phyloP scores from a whole-genome alignment of 495 filamentous ascomycete species.

The Xylaria bambusicola region DNA sequence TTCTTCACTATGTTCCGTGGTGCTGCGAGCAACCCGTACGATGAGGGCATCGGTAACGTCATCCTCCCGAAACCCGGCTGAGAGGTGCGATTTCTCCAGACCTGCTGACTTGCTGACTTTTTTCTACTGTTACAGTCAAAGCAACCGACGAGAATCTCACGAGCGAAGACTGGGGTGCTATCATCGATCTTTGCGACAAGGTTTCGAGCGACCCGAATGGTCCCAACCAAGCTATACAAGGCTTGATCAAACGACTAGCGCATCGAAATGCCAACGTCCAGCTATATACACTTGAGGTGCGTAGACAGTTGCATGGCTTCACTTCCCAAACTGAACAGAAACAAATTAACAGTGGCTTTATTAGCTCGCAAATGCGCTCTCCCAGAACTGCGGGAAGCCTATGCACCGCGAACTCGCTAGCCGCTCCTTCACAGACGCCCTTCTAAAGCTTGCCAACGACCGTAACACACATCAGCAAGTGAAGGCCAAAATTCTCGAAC shows the following conservation, averaged over 20 bases:
- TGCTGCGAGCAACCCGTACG: constrained; percentile 51
- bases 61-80: not conserved
- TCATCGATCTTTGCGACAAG: constrained; percentile 97
- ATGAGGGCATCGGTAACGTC: constrained; percentile 52
- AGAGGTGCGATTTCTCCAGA: not conserved
- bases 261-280: constrained; percentile 99
- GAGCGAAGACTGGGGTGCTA: constrained; percentile 97
- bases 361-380: constrained; percentile 86
- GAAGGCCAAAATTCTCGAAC: constrained; percentile 94
- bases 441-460: constrained; percentile 87
- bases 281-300: constrained; percentile 92
- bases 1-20: constrained; percentile 51
- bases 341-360: not conserved
- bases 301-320: constrained; percentile 24
- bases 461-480: constrained; percentile 96
- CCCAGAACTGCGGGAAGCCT: constrained; percentile 88
- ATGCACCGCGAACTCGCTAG: constrained; percentile 94
- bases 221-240: constrained; percentile 88
- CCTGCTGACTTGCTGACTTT: not conserved
- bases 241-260: constrained; percentile 92
- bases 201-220: constrained; percentile 62
- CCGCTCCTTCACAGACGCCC: constrained; percentile 92
- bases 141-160: constrained; percentile 98
- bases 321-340: no score
- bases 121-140: constrained; percentile 68